These are phyloP conservation scores for Tricharina praecox DNA, from an alignment of 495 filamentous ascomycete species.

Conservation along the genomic window DNA sequence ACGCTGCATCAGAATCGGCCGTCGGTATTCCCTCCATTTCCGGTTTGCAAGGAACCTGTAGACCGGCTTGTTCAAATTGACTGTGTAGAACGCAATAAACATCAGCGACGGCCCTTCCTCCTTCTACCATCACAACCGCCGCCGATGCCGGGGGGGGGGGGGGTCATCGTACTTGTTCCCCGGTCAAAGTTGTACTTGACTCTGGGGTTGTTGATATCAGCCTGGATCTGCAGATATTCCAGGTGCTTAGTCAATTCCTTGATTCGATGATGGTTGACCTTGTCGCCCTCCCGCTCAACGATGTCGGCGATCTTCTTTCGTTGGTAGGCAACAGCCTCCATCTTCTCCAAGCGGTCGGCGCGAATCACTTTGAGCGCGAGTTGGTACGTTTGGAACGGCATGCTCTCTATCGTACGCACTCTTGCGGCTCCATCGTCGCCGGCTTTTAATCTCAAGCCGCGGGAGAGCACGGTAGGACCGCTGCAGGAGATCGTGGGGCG, in stretches of 20 bases:
- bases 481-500: conserved; percentile 25
- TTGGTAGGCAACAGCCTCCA: conserved; percentile 44
- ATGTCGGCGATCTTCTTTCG: conserved; percentile 42
- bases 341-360: conserved; percentile 67
- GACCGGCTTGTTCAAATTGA: conserved; percentile 73
- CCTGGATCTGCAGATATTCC: conserved; percentile 69
- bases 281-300: conserved; percentile 33
- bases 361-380: conserved; percentile 72
- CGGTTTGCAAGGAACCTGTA: conserved; percentile 77
- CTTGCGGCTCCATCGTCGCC: too few relatives aligned
- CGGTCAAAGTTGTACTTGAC: conserved; percentile 94
- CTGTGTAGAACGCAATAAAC: conserved; percentile 5
- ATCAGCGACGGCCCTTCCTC: background rate
- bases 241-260: conserved; percentile 54
- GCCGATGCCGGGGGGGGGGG: background rate
- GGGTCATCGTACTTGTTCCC: conserved; percentile 49
- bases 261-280: conserved; percentile 29
- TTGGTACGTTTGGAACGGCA: conserved; percentile 97
- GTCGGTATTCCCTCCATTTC: conserved; percentile 72
- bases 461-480: too few relatives aligned
- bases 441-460: too few relatives aligned
- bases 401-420: conserved; percentile 37
- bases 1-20: conserved; percentile 62
- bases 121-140: too few relatives aligned
- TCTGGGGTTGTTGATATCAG: conserved; percentile 87